Base-by-base conservation (phyloP, 345 rosid genomes). In the Pistacia vera region DNA sequence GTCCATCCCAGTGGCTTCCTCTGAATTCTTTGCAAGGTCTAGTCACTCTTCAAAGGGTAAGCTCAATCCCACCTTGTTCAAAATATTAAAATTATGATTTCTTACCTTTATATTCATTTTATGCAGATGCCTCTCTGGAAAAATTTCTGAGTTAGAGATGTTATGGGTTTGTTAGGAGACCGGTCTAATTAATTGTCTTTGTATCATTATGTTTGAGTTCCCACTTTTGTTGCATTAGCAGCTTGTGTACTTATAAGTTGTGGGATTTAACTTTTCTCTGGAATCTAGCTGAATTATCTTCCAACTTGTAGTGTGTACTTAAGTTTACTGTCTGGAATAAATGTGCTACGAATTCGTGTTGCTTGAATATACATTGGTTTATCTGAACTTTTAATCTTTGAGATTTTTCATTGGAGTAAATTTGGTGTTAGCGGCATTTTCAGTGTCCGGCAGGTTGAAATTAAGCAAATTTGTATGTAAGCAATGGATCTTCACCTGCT, bases 1-100 rank as follows among this genome's bases (percentile, higher is more conserved):
- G 77, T 68, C 73, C 55, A 66, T 60, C n/a, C 79, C 83, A 36
- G 51, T 75, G 68, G 76, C 73, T 75, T 55, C 79, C 35, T 28
- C 74, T 70, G 74, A 76, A 46, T 76, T 69, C 63, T 61, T 20
- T 38, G 54, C 62, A 60, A 65, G 51, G 70, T 35, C 63, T 52
- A 48, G 10, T 25, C 49, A 63, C 9, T 74, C 70, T 33, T 74
- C 71, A 9, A 74, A 74, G 55, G 77, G 77, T 74, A 74, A 52
- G 54, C 60, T 14, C 12, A 3, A 33, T 54, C 56, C 38, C 52
- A 4, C 18, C 35, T 36, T 51, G 3, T 49, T n/a, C 48, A 18
- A 10, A 17, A 8, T 8, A n/a, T 51, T 52, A 51, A 63, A 12
- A 63, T 52, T 11, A 28, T 25, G 8, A 73, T 2, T n/a, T 51